Percentiles rank a stretch among this genome's conserved stretches.
Evolutionary conservation across 2,329 filamentous ascomycete genomes (phyloP).

Genomic region (Stylonectria norvegica): DNA sequence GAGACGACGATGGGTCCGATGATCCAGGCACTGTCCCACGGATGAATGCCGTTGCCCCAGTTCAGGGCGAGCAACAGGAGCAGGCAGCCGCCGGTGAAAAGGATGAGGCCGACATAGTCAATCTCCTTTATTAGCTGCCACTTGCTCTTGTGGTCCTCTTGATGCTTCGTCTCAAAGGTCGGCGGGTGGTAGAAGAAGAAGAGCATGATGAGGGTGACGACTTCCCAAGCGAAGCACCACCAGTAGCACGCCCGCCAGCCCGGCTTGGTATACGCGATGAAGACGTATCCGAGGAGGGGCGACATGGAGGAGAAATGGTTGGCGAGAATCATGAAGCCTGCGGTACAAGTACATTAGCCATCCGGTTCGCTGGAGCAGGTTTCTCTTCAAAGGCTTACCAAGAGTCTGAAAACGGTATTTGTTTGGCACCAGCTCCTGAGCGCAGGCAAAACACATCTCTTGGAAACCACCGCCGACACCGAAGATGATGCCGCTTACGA

Average conservation of each 20-base stretch:
- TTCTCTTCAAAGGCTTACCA: background rate
- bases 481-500: slow-evolving; percentile 36
- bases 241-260: slow-evolving; percentile 34
- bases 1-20: slow-evolving; percentile 23
- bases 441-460: slow-evolving; percentile 36
- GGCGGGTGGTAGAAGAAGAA: slow-evolving; percentile 33
- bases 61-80: slow-evolving; percentile 19
- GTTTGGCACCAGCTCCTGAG: slow-evolving; percentile 31
- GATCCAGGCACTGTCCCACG: slow-evolving; percentile 21
- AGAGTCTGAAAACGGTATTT: slow-evolving; percentile 32
- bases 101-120: slow-evolving; percentile 15
- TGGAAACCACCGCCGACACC: slow-evolving; percentile 37
- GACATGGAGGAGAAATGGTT: slow-evolving; percentile 31
- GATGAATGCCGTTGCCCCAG: slow-evolving; percentile 21
- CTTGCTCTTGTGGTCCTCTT: slow-evolving; percentile 17
- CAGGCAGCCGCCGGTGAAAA: slow-evolving; percentile 13
- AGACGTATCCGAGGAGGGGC: slow-evolving; percentile 31
- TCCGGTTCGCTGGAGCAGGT: background rate
- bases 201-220: slow-evolving; percentile 24
- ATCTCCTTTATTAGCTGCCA: slow-evolving; percentile 18
- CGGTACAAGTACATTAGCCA: background rate
- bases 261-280: slow-evolving; percentile 27
- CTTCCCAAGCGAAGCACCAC: slow-evolving; percentile 32
- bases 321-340: slow-evolving; percentile 28
- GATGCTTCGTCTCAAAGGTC: slow-evolving; percentile 32